Conservation (phyloP, 306 rosid genomes). For the Styphnolobium japonicum region DNA sequence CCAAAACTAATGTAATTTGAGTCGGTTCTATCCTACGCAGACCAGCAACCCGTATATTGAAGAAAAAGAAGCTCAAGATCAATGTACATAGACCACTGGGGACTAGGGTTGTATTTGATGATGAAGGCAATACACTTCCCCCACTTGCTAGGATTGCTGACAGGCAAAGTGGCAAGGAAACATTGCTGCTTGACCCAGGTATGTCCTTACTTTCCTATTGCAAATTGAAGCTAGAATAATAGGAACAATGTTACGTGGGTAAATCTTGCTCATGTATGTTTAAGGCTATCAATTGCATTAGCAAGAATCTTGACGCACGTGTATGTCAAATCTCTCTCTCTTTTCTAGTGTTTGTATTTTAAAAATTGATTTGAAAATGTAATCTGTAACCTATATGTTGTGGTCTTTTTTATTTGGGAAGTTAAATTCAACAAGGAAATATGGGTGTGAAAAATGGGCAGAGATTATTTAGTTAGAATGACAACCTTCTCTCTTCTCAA, state of each 20-base stretch:
- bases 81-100: slow-evolving; percentile 76
- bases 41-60: slow-evolving; percentile 51
- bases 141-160: slow-evolving; percentile 81
- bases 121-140: slow-evolving; percentile 72
- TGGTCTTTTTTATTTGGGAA: neutral
- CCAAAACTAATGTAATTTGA: neutral
- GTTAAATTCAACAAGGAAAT: neutral
- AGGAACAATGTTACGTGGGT: neutral
- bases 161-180: slow-evolving; percentile 35
- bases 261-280: neutral
- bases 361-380: neutral
- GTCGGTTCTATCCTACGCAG: slow-evolving; percentile 37
- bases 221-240: slow-evolving; percentile 7
- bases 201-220: slow-evolving; percentile 16
- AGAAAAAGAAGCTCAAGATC: slow-evolving; percentile 89
- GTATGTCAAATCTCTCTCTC: neutral
- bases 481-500: neutral
- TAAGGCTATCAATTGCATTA: neutral
- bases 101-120: slow-evolving; percentile 79
- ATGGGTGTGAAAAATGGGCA: neutral
- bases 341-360: neutral
- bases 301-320: neutral
- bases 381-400: neutral
- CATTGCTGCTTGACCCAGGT: slow-evolving; percentile 65
- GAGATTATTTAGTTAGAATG: neutral